Base-by-base conservation (phyloP, 495 filamentous ascomycete genomes). In the Aspergillus carlsbadensis region DNA sequence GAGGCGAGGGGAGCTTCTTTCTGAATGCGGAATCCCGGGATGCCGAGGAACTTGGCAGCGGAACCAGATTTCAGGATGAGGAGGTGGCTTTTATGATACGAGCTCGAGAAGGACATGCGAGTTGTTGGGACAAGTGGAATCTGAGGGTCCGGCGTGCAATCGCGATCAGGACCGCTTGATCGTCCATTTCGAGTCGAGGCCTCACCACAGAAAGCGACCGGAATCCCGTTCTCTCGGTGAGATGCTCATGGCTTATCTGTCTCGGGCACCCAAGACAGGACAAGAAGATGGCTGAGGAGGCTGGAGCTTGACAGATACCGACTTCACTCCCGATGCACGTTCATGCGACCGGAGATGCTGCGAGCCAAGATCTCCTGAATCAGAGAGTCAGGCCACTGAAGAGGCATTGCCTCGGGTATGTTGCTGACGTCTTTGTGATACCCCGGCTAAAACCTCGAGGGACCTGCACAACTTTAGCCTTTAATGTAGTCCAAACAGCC, bases 81-180 rank as follows among this genome's bases (percentile, higher is more conserved):
- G 29, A 34, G 13, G 1, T 54, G 13, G 26, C 26, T 29, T 3
- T 4, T 8, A 29, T 3, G 26, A 29, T 29, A 29, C 26, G 26
- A 29, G 8, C 8, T 8, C 11, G 13, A 22, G 41, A 10, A 41
- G 22, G 4, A 3, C 26, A 29, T 29, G 26, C 4, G 3, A 8
- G 10, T 46, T 85, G 14, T 74, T 78, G 43, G 71, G 62, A 3
- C n/a, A 81, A 84, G 62, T 85, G 71, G 53, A 47, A 41, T 33
- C 42, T 26, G 33, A 15, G 14, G n/a, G n/a, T n/a, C n/a, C n/a
- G n/a, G n/a, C n/a, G n/a, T n/a, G n/a, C n/a, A n/a, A n/a, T n/a
- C n/a, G n/a, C n/a, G n/a, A n/a, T n/a, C n/a, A n/a, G n/a, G n/a
- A n/a, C n/a, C n/a, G n/a, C n/a, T n/a, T n/a, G n/a, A n/a, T n/a